These are phyloP conservation scores for Ananas comosus DNA, from an alignment of 176 grass and related monocot species.

Conservation along the genomic window DNA sequence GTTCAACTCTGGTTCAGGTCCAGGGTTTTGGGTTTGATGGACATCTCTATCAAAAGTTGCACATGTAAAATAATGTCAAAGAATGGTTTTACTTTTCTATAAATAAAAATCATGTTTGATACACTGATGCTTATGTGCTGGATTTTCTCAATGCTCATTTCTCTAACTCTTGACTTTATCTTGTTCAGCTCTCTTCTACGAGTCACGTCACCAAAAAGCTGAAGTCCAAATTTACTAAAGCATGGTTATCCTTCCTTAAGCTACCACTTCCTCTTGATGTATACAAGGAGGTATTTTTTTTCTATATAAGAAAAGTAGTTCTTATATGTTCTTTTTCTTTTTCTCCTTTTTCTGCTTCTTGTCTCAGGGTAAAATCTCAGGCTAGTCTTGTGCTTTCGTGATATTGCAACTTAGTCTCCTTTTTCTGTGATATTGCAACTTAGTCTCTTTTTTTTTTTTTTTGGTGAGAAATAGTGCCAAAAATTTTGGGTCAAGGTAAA, in stretches of 20 bases:
- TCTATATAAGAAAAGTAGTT: not conserved
- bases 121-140: conserved; percentile 1
- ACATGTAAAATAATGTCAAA: not conserved
- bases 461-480: no score
- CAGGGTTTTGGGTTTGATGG: not conserved
- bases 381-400: no score
- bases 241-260: conserved; percentile 89
- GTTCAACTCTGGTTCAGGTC: no score
- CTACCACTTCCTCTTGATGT: conserved; percentile 83
- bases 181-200: conserved; percentile 34
- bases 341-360: conserved; percentile 10
- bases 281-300: conserved; percentile 77
- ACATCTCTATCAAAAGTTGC: no score
- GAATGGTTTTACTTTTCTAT: not conserved
- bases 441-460: no score
- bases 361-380: not conserved
- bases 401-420: no score
- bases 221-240: conserved; percentile 74
- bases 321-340: not conserved
- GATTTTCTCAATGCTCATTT: conserved; percentile 17
- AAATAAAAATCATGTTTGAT: not conserved
- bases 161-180: not conserved
- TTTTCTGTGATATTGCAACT: no score
- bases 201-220: conserved; percentile 51
- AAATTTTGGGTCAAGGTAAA: no score